Evolutionary conservation across 2,329 filamentous ascomycete genomes (phyloP).

Genomic region (Plectosphaerella cucumerina): DNA sequence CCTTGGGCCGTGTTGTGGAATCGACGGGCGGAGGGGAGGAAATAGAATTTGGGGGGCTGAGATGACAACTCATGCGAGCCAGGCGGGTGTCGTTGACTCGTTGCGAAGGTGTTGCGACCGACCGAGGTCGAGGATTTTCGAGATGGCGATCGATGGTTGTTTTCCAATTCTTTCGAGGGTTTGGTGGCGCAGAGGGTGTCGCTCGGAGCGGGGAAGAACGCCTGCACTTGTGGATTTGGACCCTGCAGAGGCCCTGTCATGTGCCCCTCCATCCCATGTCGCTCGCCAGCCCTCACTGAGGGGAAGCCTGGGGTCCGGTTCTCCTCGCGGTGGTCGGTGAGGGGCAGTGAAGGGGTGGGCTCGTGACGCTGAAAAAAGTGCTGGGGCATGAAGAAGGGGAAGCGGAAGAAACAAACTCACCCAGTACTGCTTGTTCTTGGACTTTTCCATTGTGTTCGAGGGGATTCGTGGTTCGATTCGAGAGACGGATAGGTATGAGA

Average conservation of each 20-base stretch:
- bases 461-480: neutral
- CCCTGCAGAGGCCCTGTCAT: too few species aligned
- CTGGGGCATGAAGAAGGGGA: neutral
- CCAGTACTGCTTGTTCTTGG: slow-evolving; percentile 43
- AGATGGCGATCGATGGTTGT: neutral
- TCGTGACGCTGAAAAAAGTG: neutral
- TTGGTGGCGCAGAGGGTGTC: too few species aligned
- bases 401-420: slow-evolving; percentile 26
- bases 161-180: too few species aligned
- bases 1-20: neutral
- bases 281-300: too few species aligned
- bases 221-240: too few species aligned
- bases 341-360: neutral
- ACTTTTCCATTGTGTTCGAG: slow-evolving; percentile 13
- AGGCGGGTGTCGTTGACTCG: neutral
- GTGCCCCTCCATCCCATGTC: too few species aligned
- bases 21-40: neutral
- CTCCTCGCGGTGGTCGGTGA: slow-evolving; percentile 7
- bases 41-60: neutral
- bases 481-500: neutral
- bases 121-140: neutral
- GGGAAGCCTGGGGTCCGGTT: neutral
- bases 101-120: neutral
- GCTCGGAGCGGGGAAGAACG: too few species aligned
- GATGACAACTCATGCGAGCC: neutral